Percentiles rank a stretch among this genome's conserved stretches.
Evolutionary conservation across 2,329 filamentous ascomycete species (phyloP).

Genomic region (Magnaporthiopsis rhizophila): DNA sequence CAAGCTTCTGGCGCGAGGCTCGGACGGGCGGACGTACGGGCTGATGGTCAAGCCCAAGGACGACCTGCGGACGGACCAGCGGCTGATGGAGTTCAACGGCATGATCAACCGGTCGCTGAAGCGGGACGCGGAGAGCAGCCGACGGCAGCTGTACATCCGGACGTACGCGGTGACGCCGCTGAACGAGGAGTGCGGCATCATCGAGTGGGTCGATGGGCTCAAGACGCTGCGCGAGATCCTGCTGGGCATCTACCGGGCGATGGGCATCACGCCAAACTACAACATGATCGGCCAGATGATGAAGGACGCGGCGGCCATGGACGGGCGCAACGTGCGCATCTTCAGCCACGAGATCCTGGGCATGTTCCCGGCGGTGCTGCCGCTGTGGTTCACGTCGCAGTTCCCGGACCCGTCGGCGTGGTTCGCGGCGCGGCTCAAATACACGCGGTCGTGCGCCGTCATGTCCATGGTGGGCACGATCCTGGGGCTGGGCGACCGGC

Average conservation of each 20-base stretch:
- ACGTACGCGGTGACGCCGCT: slow-evolving; percentile 95
- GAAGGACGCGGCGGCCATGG: slow-evolving; percentile 53
- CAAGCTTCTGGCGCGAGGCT: slow-evolving; percentile 79
- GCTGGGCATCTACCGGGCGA: slow-evolving; percentile 66
- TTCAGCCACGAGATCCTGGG: slow-evolving; percentile 60
- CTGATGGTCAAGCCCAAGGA: slow-evolving; percentile 97
- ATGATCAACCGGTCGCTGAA: slow-evolving; percentile 97
- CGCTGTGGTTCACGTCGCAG: slow-evolving; percentile 91
- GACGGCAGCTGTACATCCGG: slow-evolving; percentile 86
- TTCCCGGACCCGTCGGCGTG: slow-evolving; percentile 90
- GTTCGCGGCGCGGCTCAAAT: slow-evolving; percentile 82
- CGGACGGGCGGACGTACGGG: slow-evolving; percentile 81
- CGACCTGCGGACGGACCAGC: slow-evolving; percentile 93
- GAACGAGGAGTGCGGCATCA: slow-evolving; percentile 94
- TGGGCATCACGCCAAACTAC: slow-evolving; percentile 65
- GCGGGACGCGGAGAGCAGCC: slow-evolving; percentile 81
- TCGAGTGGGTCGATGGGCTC: slow-evolving; percentile 97
- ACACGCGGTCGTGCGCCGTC: slow-evolving; percentile 89
- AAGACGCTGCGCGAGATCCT: slow-evolving; percentile 91
- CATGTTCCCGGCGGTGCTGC: slow-evolving; percentile 74
- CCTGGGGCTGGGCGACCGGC: slow-evolving; percentile 84
- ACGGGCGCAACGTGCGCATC: slow-evolving; percentile 51
- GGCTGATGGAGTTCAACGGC: slow-evolving; percentile 97
- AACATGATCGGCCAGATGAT: slow-evolving; percentile 51
- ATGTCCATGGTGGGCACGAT: slow-evolving; percentile 99